Conservation (phyloP, 768 basidiomycete genomes). For the Kwoniella sp. region DNA sequence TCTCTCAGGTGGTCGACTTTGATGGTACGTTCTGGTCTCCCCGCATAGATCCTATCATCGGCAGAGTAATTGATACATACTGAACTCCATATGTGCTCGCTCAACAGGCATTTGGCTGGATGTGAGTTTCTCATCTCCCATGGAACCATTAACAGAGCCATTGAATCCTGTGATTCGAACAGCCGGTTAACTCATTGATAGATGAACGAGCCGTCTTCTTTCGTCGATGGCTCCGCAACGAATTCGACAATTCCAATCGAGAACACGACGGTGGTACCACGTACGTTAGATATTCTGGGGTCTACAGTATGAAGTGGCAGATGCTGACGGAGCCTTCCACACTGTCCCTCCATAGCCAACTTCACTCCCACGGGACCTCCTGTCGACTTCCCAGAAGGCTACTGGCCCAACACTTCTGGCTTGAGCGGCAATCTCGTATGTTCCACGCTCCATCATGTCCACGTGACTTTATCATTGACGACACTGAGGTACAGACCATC, state of each 20-base stretch:
- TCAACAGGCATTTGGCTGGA: conserved; percentile 63
- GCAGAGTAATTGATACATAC: too few relatives aligned
- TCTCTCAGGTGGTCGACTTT: conserved; percentile 59
- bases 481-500: conserved; percentile 8
- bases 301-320: too few relatives aligned
- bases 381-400: conserved; percentile 17
- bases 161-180: neutral
- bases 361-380: conserved; percentile 18
- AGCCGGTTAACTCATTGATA: conserved; percentile 49
- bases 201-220: conserved; percentile 71
- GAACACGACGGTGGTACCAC: conserved; percentile 17
- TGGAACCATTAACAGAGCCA: neutral
- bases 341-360: conserved; percentile 11
- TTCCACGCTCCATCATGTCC: neutral
- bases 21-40: conserved; percentile 53
- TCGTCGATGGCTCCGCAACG: conserved; percentile 62
- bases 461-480: too few relatives aligned
- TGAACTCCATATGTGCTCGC: neutral
- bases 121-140: conserved; percentile 22
- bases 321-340: too few relatives aligned
- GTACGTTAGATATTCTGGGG: too few relatives aligned
- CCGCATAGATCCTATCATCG: too few relatives aligned
- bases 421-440: conserved; percentile 16
- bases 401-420: conserved; percentile 21
- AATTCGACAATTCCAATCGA: conserved; percentile 24